Conservation (phyloP, 495 filamentous ascomycete genomes). For the Aspergillus ostianus region DNA sequence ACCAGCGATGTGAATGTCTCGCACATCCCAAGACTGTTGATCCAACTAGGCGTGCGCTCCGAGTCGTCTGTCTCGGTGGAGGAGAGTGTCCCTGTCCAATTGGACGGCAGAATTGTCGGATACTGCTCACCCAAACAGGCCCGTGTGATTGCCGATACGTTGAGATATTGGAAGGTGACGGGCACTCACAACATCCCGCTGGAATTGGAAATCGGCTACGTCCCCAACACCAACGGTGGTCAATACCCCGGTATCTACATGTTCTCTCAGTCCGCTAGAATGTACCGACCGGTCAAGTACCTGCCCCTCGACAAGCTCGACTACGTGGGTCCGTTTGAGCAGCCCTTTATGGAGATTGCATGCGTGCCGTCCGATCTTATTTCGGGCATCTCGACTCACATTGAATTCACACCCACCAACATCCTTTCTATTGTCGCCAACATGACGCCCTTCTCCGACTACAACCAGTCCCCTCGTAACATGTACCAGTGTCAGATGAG, state of each 20-base stretch:
- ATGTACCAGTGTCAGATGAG: constrained; percentile 99
- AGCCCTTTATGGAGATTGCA: constrained; percentile 98
- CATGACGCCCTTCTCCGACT: constrained; percentile 98
- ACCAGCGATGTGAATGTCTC: constrained; percentile 70
- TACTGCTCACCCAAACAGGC: constrained; percentile 85
- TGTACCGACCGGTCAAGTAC: constrained; percentile 91
- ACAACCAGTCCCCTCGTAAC: constrained; percentile 97
- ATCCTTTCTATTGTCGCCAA: constrained; percentile 97
- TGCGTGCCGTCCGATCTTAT: constrained; percentile 79
- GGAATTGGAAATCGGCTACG: constrained; percentile 86
- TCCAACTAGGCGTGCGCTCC: constrained; percentile 72
- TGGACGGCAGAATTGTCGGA: constrained; percentile 86
- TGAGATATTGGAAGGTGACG: constrained; percentile 94
- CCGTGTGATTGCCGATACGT: constrained; percentile 71
- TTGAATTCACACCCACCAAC: constrained; percentile 93
- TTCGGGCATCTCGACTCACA: constrained; percentile 85
- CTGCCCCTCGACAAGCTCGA: constrained; percentile 80
- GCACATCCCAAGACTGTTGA: constrained; percentile 65
- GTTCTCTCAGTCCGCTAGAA: constrained; percentile 77
- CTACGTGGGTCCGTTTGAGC: constrained; percentile 88
- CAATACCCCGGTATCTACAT: constrained; percentile 97
- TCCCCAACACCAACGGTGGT: constrained; percentile 81
- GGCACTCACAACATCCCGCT: constrained; percentile 79
- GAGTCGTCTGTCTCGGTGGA: constrained; percentile 70
- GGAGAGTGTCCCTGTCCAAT: constrained; percentile 81